Evolutionary conservation across 2,329 filamentous ascomycete genomes (phyloP).

Genomic region (Aspergillus spinulosporus): DNA sequence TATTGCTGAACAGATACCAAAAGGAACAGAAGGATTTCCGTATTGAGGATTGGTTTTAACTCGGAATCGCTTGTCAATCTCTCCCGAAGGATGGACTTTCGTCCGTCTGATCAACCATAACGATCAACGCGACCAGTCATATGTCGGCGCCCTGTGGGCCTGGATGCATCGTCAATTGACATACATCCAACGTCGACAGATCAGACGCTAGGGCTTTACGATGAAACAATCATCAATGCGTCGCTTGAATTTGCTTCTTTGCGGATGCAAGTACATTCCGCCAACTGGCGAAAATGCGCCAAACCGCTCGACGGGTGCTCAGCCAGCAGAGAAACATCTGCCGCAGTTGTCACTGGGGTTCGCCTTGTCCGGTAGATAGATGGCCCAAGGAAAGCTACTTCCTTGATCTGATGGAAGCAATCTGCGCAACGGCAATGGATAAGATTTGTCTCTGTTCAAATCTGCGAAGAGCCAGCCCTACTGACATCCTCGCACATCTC

Average conservation of each 20-base stretch:
- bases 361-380: not conserved
- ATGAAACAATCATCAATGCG: not conserved
- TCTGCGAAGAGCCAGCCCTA: not conserved
- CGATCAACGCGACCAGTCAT: conserved; percentile 12
- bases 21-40: not conserved
- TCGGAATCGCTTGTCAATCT: not conserved
- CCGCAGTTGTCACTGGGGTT: not conserved
- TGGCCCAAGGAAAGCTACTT: not conserved
- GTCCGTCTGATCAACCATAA: not conserved
- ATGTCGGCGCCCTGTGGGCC: conserved; percentile 5
- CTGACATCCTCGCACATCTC: not conserved
- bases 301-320: not conserved
- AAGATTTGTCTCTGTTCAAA: not conserved
- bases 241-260: not conserved
- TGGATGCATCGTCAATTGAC: not conserved
- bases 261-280: not conserved
- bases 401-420: not conserved
- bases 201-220: not conserved
- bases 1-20: not conserved
- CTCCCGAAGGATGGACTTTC: not conserved
- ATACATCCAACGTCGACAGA: conserved; percentile 14
- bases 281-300: not conserved
- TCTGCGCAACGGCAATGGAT: not conserved
- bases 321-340: not conserved
- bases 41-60: not conserved